Percentiles rank a stretch among this genome's conserved stretches.
These are phyloP conservation scores for Davidsoniella eucalypti DNA, from an alignment of 2,329 filamentous ascomycete genomes.

Conservation along the genomic window DNA sequence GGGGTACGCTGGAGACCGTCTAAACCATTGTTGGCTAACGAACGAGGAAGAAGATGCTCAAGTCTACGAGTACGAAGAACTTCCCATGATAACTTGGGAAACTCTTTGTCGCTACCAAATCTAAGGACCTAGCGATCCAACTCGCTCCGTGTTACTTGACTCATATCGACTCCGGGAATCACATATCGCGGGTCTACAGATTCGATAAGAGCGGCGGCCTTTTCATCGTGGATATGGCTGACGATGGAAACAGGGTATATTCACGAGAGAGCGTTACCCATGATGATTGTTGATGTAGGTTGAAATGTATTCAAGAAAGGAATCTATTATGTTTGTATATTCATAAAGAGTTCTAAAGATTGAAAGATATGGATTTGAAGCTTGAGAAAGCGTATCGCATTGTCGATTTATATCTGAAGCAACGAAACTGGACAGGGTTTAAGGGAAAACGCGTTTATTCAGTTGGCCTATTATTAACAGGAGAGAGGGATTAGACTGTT, in stretches of 20 bases:
- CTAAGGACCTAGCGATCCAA: slow-evolving; percentile 11
- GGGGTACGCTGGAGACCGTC: slow-evolving; percentile 64
- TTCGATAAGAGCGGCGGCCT: not conserved
- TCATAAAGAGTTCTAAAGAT: too few relatives aligned
- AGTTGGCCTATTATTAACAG: too few relatives aligned
- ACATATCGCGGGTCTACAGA: slow-evolving; percentile 9
- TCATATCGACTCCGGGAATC: slow-evolving; percentile 12
- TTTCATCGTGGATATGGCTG: not conserved
- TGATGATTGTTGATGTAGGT: not conserved
- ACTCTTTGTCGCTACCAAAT: slow-evolving; percentile 9
- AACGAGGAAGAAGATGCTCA: not conserved
- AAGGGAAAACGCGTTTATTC: too few relatives aligned
- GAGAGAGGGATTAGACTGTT: too few relatives aligned
- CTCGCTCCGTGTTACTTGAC: slow-evolving; percentile 7
- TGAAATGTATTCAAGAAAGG: too few relatives aligned
- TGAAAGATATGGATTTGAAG: too few relatives aligned
- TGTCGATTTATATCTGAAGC: too few relatives aligned
- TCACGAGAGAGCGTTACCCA: slow-evolving; percentile 11
- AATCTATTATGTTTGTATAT: too few relatives aligned
- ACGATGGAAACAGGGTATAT: slow-evolving; percentile 5
- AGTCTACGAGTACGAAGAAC: slow-evolving; percentile 1
- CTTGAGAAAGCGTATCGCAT: too few relatives aligned
- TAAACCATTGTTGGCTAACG: slow-evolving; percentile 41
- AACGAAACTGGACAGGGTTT: too few relatives aligned
- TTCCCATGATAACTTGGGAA: slow-evolving; percentile 8